These are phyloP conservation scores for Ogataea thermomethanolica DNA, from an alignment of 805 yeast species.

Conservation along the genomic window DNA sequence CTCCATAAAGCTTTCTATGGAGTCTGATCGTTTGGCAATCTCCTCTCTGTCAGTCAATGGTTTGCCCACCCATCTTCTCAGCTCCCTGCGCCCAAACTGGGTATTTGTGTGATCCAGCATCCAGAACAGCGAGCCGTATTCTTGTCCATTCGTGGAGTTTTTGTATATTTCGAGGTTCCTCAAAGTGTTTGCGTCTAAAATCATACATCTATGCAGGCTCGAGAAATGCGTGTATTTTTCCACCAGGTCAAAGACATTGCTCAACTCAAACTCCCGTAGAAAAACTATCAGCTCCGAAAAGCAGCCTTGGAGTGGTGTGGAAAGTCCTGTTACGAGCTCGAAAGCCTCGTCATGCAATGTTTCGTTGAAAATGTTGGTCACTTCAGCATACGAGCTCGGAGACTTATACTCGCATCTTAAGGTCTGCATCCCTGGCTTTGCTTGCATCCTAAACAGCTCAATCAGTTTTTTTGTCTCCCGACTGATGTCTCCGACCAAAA, in stretches of 20 bases:
- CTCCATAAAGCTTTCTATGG: slow-evolving; percentile 48
- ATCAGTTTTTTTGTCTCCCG: slow-evolving; percentile 31
- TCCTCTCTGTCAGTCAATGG: slow-evolving; percentile 58
- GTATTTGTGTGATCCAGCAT: slow-evolving; percentile 78
- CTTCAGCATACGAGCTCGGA: slow-evolving; percentile 9
- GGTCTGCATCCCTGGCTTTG: slow-evolving; percentile 1
- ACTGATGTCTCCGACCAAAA: slow-evolving; percentile 43
- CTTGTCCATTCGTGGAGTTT: slow-evolving; percentile 54
- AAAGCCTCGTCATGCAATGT: slow-evolving; percentile 11
- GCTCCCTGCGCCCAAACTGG: slow-evolving; percentile 63
- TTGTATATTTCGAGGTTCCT: slow-evolving; percentile 71
- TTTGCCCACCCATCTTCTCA: slow-evolving; percentile 68
- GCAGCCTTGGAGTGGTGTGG: slow-evolving; percentile 21
- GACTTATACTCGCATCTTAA: slow-evolving; percentile 11
- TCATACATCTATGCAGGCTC: slow-evolving; percentile 44
- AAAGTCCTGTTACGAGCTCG: slow-evolving; percentile 16
- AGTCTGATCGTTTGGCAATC: slow-evolving; percentile 61
- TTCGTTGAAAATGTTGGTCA: slow-evolving; percentile 7
- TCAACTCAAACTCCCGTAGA: slow-evolving; percentile 60
- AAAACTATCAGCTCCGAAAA: slow-evolving; percentile 49
- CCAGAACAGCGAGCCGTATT: slow-evolving; percentile 74
- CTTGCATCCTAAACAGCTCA: slow-evolving; percentile 14
- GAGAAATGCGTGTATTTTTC: slow-evolving; percentile 53
- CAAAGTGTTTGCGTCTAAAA: slow-evolving; percentile 63
- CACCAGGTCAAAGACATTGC: slow-evolving; percentile 48